These are phyloP conservation scores for Mycena amicta DNA, from an alignment of 768 basidiomycete genomes.

Conservation along the genomic window DNA sequence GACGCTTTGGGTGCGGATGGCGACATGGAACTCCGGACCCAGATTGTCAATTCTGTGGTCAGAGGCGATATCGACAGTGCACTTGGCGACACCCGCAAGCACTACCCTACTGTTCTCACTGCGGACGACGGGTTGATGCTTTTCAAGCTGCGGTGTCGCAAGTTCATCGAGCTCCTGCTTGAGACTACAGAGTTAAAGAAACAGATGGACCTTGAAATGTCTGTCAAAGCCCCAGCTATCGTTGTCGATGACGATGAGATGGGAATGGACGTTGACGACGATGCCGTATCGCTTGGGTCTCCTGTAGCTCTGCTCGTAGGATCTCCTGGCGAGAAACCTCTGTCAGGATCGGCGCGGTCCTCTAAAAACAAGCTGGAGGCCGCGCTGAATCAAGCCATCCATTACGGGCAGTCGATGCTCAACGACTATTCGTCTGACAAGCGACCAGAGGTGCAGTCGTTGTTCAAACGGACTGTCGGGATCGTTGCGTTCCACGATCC, in stretches of 20 bases:
- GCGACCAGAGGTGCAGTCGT: slow-evolving; percentile 62
- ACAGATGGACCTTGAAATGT: slow-evolving; percentile 46
- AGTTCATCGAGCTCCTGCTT: slow-evolving; percentile 82
- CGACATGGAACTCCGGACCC: slow-evolving; percentile 70
- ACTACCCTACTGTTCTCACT: slow-evolving; percentile 67
- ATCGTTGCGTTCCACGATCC: slow-evolving; percentile 83
- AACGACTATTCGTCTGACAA: slow-evolving; percentile 66
- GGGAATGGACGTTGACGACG: slow-evolving; percentile 66
- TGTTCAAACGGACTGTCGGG: slow-evolving; percentile 76
- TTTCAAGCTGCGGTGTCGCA: slow-evolving; percentile 84
- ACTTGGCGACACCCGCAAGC: slow-evolving; percentile 52
- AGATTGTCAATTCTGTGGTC: slow-evolving; percentile 68
- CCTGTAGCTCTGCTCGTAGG: slow-evolving; percentile 24
- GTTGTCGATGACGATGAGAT: slow-evolving; percentile 46
- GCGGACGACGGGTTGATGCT: slow-evolving; percentile 69
- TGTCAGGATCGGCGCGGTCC: no score
- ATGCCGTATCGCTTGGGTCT: slow-evolving; percentile 25
- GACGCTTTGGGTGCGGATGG: slow-evolving; percentile 37
- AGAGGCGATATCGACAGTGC: slow-evolving; percentile 74
- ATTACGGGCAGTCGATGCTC: slow-evolving; percentile 74
- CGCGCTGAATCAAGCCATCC: slow-evolving; percentile 65
- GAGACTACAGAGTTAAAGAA: slow-evolving; percentile 72
- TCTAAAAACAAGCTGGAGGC: slow-evolving; percentile 48
- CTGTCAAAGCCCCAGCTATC: slow-evolving; percentile 22
- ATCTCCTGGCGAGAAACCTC: slow-evolving; percentile 23